Conservation (phyloP, 2,329 filamentous ascomycete species). For the Hypoxylon sp. region DNA sequence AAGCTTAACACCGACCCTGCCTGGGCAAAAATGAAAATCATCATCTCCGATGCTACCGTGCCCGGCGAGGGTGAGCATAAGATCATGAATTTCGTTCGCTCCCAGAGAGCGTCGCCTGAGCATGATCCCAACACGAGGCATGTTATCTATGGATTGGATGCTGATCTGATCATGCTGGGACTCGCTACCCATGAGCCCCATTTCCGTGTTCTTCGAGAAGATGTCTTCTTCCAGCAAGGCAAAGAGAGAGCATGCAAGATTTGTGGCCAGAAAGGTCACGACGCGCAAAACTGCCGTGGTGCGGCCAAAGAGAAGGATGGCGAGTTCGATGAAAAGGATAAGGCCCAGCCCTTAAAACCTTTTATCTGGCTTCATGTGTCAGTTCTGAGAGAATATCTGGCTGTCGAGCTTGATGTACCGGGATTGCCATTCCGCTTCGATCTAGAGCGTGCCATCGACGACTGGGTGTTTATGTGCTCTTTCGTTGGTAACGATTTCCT, state of each 20-base stretch:
- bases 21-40: constrained; percentile 95
- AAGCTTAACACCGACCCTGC: constrained; percentile 96
- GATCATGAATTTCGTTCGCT: constrained; percentile 98
- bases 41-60: constrained; percentile 97
- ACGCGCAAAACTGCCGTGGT: constrained; percentile 84
- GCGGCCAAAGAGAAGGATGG: constrained; percentile 79
- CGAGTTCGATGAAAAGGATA: constrained; percentile 84
- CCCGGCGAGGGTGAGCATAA: constrained; percentile 99
- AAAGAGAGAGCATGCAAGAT: constrained; percentile 84
- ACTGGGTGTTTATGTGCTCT: constrained; percentile 99
- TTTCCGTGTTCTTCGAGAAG: constrained; percentile 94
- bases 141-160: constrained; percentile 97
- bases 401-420: constrained; percentile 85
- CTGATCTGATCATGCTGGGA: constrained; percentile 98
- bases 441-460: constrained; percentile 91
- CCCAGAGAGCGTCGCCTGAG: constrained; percentile 87
- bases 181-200: constrained; percentile 97
- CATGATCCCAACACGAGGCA: constrained; percentile 97
- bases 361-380: constrained; percentile 99
- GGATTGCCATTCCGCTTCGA: constrained; percentile 89
- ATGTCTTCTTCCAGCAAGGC: constrained; percentile 91
- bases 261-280: constrained; percentile 92
- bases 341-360: constrained; percentile 77
- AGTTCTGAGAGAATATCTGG: constrained; percentile 90
- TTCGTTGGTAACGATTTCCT: constrained; percentile 99